Evolutionary conservation across 31 red algal species (phyloP), one percentile per base, ranked within the genome.

Genomic region (Bonnemaisonia californica): DNA sequence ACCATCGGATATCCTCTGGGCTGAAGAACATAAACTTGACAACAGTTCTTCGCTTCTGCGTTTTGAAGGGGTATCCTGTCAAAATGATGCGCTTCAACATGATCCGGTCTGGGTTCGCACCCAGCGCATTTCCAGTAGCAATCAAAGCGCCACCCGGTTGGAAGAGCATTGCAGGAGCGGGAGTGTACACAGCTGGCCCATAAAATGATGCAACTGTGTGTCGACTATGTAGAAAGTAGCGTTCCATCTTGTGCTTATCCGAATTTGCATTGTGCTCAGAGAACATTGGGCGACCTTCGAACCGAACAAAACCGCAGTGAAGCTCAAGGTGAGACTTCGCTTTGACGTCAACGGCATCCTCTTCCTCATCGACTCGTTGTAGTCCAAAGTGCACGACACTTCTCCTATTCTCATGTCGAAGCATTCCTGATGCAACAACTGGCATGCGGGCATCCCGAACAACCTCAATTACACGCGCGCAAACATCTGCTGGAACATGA

Each of bases 1-100:
- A 98, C 87, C 91, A 94, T 29, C 87, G 80, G 26, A 98, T 77
- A 57, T 98, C 95, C 41, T 98, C 95, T 16, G 91, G 92, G 65
- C 91, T 94, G 81, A 91, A 91, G 59, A 98, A 98, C 95, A 98
- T 98, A 70, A 84, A 94, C 38, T 83, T 75, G 38, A 89, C 91
- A 28, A 89, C 86, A 9, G 91, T 79, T 54, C 84, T 69, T 13
- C 65, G 70, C 66, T 98, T 98, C 59, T 88, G 88, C 23, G 87
- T 88, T 61, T 89, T 87, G 58, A 88, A 94, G 27, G 95, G 95
- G 36, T 85, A 90, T 12, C 95, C 95, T 4, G 95, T 92, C 22
- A 98, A 74, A 47, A 98, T 80, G 32, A 98, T 91, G 41, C 95
- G 72, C 72, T 94, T 98, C 72, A 98, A 63, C 18, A 98, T 86